Evolutionary conservation across 1,284 basidiomycete species (phyloP).

Genomic region (Trichosporon coremiiforme): DNA sequence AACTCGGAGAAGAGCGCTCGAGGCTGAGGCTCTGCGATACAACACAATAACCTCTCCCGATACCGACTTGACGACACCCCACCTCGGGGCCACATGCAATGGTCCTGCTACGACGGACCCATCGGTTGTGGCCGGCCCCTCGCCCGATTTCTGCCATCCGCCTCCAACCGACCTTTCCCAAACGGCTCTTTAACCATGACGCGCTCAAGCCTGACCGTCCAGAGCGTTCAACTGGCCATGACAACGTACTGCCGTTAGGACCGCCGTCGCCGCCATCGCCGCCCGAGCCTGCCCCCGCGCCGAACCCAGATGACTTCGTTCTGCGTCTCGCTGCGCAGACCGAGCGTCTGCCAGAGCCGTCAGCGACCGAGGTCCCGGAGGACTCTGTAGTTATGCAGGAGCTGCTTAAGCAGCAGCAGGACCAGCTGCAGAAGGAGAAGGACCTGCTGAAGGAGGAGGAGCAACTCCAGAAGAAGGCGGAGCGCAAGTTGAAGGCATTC

Average conservation of each 20-base stretch:
- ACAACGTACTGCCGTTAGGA: neutral
- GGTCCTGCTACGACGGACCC: constrained; percentile 8
- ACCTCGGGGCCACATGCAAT: neutral
- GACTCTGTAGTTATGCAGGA: neutral
- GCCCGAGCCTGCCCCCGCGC: neutral
- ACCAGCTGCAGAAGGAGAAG: neutral
- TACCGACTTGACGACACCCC: neutral
- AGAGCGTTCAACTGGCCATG: neutral
- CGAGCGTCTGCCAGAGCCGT: neutral
- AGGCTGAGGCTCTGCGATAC: too few species aligned
- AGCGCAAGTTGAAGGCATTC: neutral
- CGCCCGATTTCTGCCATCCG: neutral
- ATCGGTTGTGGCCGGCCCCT: constrained; percentile 2
- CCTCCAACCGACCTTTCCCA: neutral
- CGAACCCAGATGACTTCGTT: neutral
- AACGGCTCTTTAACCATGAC: neutral
- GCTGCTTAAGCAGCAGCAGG: constrained; percentile 8
- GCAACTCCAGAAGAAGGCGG: neutral
- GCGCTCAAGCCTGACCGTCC: neutral
- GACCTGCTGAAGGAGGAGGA: constrained; percentile 9
- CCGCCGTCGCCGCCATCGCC: neutral
- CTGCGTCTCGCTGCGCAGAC: neutral
- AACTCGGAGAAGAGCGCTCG: neutral
- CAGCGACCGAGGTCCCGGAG: neutral
- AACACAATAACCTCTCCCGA: neutral